Conservation (phyloP, 2,329 filamentous ascomycete genomes). For the Paraphaeosphaeria minitans region DNA sequence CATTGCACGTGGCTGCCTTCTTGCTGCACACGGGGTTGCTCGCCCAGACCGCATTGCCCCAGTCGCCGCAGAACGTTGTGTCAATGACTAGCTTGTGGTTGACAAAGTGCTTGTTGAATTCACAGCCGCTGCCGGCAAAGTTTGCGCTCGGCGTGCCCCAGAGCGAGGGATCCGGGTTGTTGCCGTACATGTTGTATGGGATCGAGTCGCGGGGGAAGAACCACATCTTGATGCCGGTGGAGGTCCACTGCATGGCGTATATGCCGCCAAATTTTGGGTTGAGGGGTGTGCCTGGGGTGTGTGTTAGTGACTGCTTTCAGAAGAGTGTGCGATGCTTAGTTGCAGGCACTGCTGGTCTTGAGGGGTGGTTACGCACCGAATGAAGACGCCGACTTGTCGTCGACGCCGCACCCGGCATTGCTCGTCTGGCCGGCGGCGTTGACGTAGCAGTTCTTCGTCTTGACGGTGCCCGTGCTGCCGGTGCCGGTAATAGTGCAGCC, state of each 20-base stretch:
- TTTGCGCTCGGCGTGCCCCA: slow-evolving; percentile 70
- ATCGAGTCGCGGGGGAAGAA: slow-evolving; percentile 72
- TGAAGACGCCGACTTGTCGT: slow-evolving; percentile 10
- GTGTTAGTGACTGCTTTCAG: background rate
- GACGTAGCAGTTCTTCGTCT: slow-evolving; percentile 26
- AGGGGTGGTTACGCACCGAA: slow-evolving; percentile 16
- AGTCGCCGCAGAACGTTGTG: slow-evolving; percentile 70
- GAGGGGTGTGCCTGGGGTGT: slow-evolving; percentile 22
- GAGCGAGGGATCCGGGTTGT: slow-evolving; percentile 61
- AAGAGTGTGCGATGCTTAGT: background rate
- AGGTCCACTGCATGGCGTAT: slow-evolving; percentile 65
- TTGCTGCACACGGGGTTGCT: slow-evolving; percentile 8
- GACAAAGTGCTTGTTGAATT: slow-evolving; percentile 59
- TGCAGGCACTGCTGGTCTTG: background rate
- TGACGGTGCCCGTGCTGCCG: slow-evolving; percentile 16
- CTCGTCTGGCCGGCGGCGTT: slow-evolving; percentile 18
- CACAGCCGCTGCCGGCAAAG: slow-evolving; percentile 58
- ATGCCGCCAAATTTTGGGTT: slow-evolving; percentile 42
- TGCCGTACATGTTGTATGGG: slow-evolving; percentile 49
- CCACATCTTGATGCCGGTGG: slow-evolving; percentile 71
- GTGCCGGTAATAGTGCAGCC: slow-evolving; percentile 24
- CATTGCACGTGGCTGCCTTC: slow-evolving; percentile 18
- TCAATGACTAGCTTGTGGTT: slow-evolving; percentile 77
- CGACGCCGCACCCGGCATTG: slow-evolving; percentile 23
- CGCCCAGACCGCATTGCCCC: slow-evolving; percentile 26